Percentiles rank a stretch among this genome's conserved stretches.
phyloP scores from a whole-genome alignment of 225 moss, liverwort and hornwort genomes.

The Climacium dendroides region DNA sequence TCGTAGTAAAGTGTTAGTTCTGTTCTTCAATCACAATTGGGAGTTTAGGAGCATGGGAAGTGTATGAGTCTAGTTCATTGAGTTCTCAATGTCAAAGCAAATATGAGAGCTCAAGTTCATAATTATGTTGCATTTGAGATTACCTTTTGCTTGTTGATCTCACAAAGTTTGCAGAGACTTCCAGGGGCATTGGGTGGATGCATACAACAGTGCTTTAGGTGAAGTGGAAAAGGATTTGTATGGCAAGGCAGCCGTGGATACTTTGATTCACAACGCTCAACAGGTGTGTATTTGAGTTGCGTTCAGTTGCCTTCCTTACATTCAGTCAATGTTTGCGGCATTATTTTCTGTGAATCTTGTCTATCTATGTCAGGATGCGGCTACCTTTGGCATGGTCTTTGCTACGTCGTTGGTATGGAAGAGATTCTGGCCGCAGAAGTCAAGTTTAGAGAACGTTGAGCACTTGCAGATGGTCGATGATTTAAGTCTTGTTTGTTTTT shows the following conservation, averaged over 20 bases:
- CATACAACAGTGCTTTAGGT: constrained; percentile 40
- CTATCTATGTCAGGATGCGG: neutral
- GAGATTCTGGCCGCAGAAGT: neutral
- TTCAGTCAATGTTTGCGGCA: neutral
- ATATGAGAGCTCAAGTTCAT: neutral
- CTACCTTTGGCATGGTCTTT: neutral
- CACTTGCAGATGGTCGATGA: neutral
- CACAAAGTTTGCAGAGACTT: constrained; percentile 19
- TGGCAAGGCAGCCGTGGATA: constrained; percentile 46
- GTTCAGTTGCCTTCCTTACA: neutral
- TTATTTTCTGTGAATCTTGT: neutral
- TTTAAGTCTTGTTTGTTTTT: neutral
- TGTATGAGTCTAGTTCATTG: neutral
- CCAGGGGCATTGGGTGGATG: constrained; percentile 64
- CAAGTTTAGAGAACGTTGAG: neutral
- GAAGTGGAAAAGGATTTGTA: constrained; percentile 40
- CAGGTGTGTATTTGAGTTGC: constrained; percentile 26
- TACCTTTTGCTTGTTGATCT: constrained; percentile 1
- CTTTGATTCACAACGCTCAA: constrained; percentile 43
- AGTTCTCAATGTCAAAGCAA: neutral
- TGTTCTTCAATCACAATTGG: neutral
- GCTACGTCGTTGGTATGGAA: neutral
- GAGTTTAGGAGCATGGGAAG: neutral
- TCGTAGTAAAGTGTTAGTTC: neutral
- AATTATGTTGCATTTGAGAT: neutral